A percentile compares a stretch with the other conserved stretches of the same genome.
These are phyloP conservation scores for Cyanidiococcus yangmingshanensis DNA, from an alignment of 23 red algal genomes.

Conservation along the genomic window DNA sequence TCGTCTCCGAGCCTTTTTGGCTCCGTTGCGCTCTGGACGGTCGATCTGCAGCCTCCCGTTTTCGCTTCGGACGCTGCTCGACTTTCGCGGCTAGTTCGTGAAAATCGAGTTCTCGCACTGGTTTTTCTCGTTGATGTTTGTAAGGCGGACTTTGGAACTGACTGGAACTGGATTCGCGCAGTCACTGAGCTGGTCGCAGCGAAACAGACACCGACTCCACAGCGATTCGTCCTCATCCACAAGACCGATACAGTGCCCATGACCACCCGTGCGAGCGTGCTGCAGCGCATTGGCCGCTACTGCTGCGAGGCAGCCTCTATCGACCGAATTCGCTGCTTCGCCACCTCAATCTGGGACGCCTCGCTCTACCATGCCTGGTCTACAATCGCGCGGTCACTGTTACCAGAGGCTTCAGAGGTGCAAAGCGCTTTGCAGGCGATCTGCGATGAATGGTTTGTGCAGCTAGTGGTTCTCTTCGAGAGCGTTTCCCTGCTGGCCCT, in stretches of 20 bases:
- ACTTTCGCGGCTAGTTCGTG: background rate
- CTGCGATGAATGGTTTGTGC: conserved; percentile 20
- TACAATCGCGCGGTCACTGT: conserved; percentile 21
- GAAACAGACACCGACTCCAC: background rate
- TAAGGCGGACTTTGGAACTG: background rate
- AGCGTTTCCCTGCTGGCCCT: conserved; percentile 34
- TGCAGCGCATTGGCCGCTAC: background rate
- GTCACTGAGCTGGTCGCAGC: background rate
- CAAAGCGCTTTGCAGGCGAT: background rate
- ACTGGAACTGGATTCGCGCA: background rate
- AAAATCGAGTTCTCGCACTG: background rate
- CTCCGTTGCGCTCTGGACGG: background rate
- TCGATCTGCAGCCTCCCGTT: background rate
- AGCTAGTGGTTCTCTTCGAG: conserved; percentile 40
- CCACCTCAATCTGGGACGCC: conserved; percentile 45
- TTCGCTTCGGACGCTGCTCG: background rate
- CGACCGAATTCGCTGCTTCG: conserved; percentile 5
- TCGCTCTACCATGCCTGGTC: conserved; percentile 35
- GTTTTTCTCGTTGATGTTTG: background rate
- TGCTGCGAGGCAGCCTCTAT: background rate
- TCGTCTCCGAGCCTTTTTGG: background rate
- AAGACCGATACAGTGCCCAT: conserved; percentile 33
- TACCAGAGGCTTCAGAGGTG: conserved; percentile 8
- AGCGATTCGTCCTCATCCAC: conserved; percentile 27
- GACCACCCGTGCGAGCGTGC: background rate